Evolutionary conservation across 2,329 filamentous ascomycete species (phyloP), one percentile per base, ranked within the genome.

Genomic region (Sarocladium brachiariae): DNA sequence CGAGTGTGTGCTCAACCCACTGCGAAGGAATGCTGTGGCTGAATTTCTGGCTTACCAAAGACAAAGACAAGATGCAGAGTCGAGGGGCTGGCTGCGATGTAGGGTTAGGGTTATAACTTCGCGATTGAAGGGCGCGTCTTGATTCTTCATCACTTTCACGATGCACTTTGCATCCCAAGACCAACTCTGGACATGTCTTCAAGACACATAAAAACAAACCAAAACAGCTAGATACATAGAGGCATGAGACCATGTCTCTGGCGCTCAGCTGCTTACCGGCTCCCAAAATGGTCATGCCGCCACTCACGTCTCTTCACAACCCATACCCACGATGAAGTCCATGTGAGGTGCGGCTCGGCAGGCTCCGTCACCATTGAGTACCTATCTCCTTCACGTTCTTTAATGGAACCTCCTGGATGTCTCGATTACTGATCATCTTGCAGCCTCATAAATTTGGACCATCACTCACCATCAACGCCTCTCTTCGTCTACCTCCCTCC

Each of bases 401-500:
- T 7, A 25, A 4, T 16, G 10, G 13, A 50, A n/a, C 34, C 61
- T 64, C 27, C 7, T 7, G 27, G 13, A 30, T 30, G 27, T 7
- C 7, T 30, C 27, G 18, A 65, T 16, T 7, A 35, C 16, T 5
- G 5, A 21, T 21, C 19, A 30, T 19, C 53, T 6, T 11, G 11
- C 52, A 80, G 77, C 57, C 66, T 82, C 43, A 69, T 78, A 58
- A 77, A 81, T 54, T 52, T 75, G 21, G 50, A 54, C 11, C 59
- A 66, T 3, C 59, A 71, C 16, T 57, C 63, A 10, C 61, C 67
- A 0, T 59, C 64, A 11, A 61, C 66, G 1, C 74, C 79, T 2
- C 59, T 84, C 37, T 60, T 82, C 13, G 63, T 84, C 37, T 76
- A 82, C 59, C 63, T 84, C 0, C 81, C 81, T 5, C 68, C 77